Conservation (phyloP, 164 flowering plant species). For the Nymphaea thermarum region DNA sequence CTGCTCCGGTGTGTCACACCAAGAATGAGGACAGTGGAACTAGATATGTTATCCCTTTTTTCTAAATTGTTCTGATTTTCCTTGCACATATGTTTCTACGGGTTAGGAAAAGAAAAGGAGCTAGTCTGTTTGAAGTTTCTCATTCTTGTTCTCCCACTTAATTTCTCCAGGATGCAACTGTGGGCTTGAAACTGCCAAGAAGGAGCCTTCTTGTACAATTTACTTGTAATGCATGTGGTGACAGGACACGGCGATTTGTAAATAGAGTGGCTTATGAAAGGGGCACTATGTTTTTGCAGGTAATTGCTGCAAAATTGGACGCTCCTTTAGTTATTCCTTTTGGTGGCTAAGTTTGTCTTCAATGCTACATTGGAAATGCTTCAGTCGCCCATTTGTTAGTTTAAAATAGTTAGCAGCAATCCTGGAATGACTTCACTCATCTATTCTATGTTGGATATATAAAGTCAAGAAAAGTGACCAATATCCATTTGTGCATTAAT, state of each 20-base stretch:
- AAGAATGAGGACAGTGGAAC: too few species aligned
- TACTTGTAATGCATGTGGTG: slow-evolving; percentile 75
- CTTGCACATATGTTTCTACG: not conserved
- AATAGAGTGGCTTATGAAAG: slow-evolving; percentile 78
- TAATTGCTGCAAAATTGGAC: slow-evolving; percentile 9
- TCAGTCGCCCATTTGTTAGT: too few species aligned
- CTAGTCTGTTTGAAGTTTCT: not conserved
- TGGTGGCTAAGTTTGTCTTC: too few species aligned
- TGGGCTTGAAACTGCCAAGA: slow-evolving; percentile 64
- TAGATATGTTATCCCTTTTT: not conserved
- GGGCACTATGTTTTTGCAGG: slow-evolving; percentile 85
- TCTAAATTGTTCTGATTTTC: not conserved
- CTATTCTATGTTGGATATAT: too few species aligned
- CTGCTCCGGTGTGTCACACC: too few species aligned
- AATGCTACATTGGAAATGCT: too few species aligned
- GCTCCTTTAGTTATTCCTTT: too few species aligned
- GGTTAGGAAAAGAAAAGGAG: not conserved
- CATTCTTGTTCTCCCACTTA: not conserved
- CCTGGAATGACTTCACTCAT: too few species aligned
- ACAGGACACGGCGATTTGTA: slow-evolving; percentile 53
- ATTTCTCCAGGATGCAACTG: slow-evolving; percentile 28
- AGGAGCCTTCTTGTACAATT: slow-evolving; percentile 71
- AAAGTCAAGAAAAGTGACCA: too few species aligned
- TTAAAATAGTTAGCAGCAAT: too few species aligned
- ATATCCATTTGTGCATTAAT: too few species aligned